A percentile compares a stretch with the other conserved stretches of the same genome.
phyloP scores from a whole-genome alignment of 495 filamentous ascomycete species.

The Usnea hakonensis region DNA sequence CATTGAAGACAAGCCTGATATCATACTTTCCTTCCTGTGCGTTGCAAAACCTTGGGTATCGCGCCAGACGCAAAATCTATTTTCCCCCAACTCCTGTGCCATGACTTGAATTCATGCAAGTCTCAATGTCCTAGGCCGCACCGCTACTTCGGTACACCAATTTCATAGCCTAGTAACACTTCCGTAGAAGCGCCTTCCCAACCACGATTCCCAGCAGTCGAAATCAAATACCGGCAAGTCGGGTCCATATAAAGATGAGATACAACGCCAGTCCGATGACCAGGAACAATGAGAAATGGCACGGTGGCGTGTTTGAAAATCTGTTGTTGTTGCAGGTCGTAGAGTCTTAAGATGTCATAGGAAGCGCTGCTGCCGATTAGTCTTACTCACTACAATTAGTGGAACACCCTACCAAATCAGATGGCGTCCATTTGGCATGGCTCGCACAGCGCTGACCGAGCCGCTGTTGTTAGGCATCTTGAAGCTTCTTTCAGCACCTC shows the following conservation, averaged over 20 bases:
- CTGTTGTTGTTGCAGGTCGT: slow-evolving; percentile 68
- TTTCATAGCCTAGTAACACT: slow-evolving; percentile 90
- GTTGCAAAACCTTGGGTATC: slow-evolving; percentile 5
- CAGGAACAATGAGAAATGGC: slow-evolving; percentile 89
- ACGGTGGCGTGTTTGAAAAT: slow-evolving; percentile 66
- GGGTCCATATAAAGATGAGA: slow-evolving; percentile 77
- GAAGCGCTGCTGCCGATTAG: slow-evolving; percentile 53
- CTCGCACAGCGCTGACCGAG: slow-evolving; percentile 72
- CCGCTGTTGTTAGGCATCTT: slow-evolving; percentile 87
- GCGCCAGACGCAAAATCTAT: background rate
- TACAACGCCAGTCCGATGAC: slow-evolving; percentile 87
- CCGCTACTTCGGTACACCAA: slow-evolving; percentile 42
- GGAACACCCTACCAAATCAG: slow-evolving; percentile 65
- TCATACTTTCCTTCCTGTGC: slow-evolving; percentile 3
- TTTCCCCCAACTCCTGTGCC: background rate
- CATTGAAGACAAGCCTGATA: no score
- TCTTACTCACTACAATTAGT: background rate
- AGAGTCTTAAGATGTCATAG: slow-evolving; percentile 87
- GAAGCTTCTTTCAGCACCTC: slow-evolving; percentile 68
- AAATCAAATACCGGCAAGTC: slow-evolving; percentile 83
- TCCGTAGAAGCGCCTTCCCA: slow-evolving; percentile 95
- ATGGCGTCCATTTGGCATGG: slow-evolving; percentile 92
- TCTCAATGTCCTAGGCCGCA: background rate
- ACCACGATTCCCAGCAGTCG: slow-evolving; percentile 79
- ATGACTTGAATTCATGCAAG: background rate